Base-by-base conservation (phyloP, 1,284 basidiomycete species). In the Ceraceosorus guamensis region DNA sequence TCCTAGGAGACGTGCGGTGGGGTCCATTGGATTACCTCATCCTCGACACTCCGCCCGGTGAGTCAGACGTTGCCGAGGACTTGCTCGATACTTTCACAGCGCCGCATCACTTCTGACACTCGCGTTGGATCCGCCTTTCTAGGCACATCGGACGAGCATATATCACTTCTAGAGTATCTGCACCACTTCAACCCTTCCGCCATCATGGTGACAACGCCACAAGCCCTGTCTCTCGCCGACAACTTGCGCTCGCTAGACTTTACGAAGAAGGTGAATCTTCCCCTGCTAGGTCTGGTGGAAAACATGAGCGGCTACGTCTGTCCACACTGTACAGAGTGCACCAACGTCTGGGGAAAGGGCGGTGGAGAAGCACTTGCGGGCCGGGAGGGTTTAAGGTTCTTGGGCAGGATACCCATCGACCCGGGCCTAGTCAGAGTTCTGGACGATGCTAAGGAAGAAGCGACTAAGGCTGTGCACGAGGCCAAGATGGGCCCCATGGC, bases 261-360 rank as follows among this genome's bases (percentile, higher is more conserved):
- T 79, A 89, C 92, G 11, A 85, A 86, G 16, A 85, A 90, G 30
- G 87, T 91, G 49, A 81, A 83, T 34, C 80, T 98, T 7, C 90
- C 88, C 4, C 85, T 99, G n/a, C 79, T 96, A 48, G 95, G 95
- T 5, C 78, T 99, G 50, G 86, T 99, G 61, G 95, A 98, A 76
- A 99, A 98, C 79, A 97, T 98, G 95, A 90, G 90, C 57, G 95
- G 95, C 44, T 98, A 96, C 78, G 88, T 89, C 8, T 99, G 95
- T 73, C 93, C 93, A 24, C 79, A 79, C 59, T 79, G 79, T 56
- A 87, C 87, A 30, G 91, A 97, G 77, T 82, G 96, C 65, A 91
- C 86, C 78, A 91, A 95, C 73, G 85, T 95, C 50, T 99, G 97
- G 79, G 95, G 92, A 5, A 88, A 85, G 8, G 91, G 91, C 10